Evolutionary conservation across 2,329 filamentous ascomycete genomes (phyloP), one percentile per base, ranked within the genome.

Genomic region (Fusarium guadeloupense): DNA sequence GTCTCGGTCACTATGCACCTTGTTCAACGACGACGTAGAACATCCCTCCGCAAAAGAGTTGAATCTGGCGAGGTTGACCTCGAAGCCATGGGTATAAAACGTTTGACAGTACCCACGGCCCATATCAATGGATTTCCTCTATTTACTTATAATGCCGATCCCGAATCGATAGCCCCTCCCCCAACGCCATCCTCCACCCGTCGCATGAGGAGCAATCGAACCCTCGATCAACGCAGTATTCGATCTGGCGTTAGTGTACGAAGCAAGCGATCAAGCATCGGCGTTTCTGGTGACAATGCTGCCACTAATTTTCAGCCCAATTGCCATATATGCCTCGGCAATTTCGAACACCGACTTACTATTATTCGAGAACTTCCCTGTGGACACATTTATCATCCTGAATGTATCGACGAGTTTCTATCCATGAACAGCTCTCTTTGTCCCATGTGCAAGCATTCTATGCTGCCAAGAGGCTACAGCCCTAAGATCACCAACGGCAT

Each of bases 321-420:
- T 3, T 98, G 95, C 72, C 87, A 91, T n/a, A 97, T 98, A 47
- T 99, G 95, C 71, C 82, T 96, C 1, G 90, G 92, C 49, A 86
- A 91, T 55, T 98, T 92, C 70, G 83, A 89, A 23, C 83, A 87
- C 14, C 84, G 85, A 31, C 77, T 82, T 16, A 89, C 91, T 0
- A 84, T 87, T 17, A 93, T 98, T 50, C 89, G 93, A 50, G 91
- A 97, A 75, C 81, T 98, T 4, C 87, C 92, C 0, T 99, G 95
- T 68, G 88, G 90, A 1, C 95, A 99, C 73, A 94, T 98, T 52
- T 99, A 93, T 75, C 94, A 99, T 66, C 89, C 91, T 0, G 89
- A 91, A 63, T 99, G 95, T 71, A 93, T 98, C 62, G 93, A 98
- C 71, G 85, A 88, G 19, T 97, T 95, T 69, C 80, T 98, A 12